Conservation (phyloP, 768 basidiomycete species). For the Sporobolomyces roseus region DNA sequence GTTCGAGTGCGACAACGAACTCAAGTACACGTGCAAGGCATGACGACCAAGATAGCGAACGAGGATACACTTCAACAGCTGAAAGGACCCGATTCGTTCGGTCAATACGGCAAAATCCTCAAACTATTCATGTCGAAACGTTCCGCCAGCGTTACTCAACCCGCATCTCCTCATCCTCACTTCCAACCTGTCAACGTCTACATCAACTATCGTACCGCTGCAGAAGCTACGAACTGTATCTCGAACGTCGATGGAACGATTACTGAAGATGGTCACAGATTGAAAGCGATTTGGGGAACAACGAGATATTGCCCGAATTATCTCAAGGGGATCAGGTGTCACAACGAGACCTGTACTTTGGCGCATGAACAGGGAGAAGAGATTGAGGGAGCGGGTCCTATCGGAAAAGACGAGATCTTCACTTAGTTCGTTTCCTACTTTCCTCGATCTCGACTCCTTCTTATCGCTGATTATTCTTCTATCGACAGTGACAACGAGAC, state of each 20-base stretch:
- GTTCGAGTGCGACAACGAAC: conserved; percentile 95
- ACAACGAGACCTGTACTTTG: conserved; percentile 85
- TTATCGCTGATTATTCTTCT: neutral
- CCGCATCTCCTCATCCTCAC: conserved; percentile 25
- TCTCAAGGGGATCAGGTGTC: conserved; percentile 75
- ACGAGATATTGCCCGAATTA: conserved; percentile 98
- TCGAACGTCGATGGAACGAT: conserved; percentile 84
- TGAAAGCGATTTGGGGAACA: conserved; percentile 92
- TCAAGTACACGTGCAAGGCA: conserved; percentile 92
- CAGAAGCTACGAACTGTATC: conserved; percentile 92
- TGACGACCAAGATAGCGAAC: conserved; percentile 87
- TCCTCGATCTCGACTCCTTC: conserved; percentile 17
- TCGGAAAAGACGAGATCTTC: conserved; percentile 91
- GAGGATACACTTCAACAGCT: conserved; percentile 93
- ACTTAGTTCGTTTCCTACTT: conserved; percentile 62
- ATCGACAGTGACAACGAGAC: conserved; percentile 25
- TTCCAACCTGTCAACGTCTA: conserved; percentile 70
- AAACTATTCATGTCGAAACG: conserved; percentile 92
- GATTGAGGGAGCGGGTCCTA: conserved; percentile 60
- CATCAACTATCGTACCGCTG: conserved; percentile 88
- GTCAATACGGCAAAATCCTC: conserved; percentile 95
- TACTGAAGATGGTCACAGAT: conserved; percentile 80
- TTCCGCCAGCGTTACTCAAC: conserved; percentile 25
- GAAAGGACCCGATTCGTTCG: conserved; percentile 93
- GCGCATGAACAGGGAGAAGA: conserved; percentile 98